phyloP scores from a whole-genome alignment of 164 flowering plant species.

The Kalanchoe fedtschenkoi region DNA sequence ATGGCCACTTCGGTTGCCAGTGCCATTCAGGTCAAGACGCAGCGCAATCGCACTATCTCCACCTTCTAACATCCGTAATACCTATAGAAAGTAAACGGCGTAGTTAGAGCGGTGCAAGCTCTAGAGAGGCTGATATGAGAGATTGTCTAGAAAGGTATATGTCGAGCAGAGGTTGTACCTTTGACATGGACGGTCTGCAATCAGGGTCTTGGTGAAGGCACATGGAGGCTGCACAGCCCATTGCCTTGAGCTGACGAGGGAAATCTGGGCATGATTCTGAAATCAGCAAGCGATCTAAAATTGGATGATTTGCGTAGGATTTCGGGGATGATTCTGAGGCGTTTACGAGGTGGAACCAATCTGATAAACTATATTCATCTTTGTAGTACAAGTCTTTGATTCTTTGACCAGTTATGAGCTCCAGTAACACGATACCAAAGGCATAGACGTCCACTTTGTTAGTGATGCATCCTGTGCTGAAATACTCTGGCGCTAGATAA shows the following conservation, averaged over 20 bases:
- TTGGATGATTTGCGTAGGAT: constrained; percentile 13
- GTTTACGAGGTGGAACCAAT: constrained; percentile 33
- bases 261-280: constrained; percentile 19
- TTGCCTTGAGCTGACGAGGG: constrained; percentile 41
- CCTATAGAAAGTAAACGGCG: constrained; percentile 19
- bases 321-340: constrained; percentile 20
- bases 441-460: constrained; percentile 78
- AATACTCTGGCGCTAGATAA: constrained; percentile 82
- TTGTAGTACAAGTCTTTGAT: constrained; percentile 26
- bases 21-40: constrained; percentile 34
- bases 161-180: constrained; percentile 21
- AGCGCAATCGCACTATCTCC: constrained; percentile 34
- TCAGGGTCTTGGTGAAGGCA: constrained; percentile 54
- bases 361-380: constrained; percentile 27
- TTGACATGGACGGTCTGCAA: constrained; percentile 52
- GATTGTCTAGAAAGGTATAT: background rate
- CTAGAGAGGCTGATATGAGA: background rate
- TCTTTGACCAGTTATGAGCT: constrained; percentile 61
- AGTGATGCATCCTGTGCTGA: constrained; percentile 42
- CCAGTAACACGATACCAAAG: constrained; percentile 68
- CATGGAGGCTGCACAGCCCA: constrained; percentile 48
- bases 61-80: constrained; percentile 66
- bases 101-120: background rate
- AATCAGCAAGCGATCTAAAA: constrained; percentile 36
- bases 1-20: constrained; percentile 63